Base-by-base conservation (phyloP, 2,329 filamentous ascomycete species). In the Calonectria honghensis region DNA sequence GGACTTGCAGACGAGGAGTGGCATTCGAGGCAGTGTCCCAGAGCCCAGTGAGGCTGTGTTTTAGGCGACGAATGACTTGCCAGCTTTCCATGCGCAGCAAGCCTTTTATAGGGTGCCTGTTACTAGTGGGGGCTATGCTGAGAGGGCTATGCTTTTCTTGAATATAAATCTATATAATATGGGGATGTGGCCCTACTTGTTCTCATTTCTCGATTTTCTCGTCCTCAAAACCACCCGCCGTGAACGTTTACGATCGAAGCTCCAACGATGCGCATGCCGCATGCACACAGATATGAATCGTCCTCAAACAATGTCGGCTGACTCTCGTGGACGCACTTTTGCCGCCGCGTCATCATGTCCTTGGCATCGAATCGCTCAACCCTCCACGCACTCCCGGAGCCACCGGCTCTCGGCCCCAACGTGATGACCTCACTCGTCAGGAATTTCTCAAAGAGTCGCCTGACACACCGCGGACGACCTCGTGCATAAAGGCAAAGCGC, bases 41-140 rank as follows among this genome's bases (percentile, higher is more conserved):
- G 35, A 61, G 37, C 35, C 35, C 27, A 13, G 13, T 61, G 57
- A 63, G 57, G 57, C 57, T 63, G 37, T 63, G 57, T 63, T 4
- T 20, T 6, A 5, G 14, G 24, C 24, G 18, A 27, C 57, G 35
- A 63, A 63, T 63, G 18, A 27, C 27, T 20, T 18, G 14, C 2
- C 0, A 20, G 24, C 2, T 29, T 29, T 41, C 4, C 4, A 2
- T 16, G 14, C 24, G 31, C 24, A 41, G 27, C 18, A 20, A 16
- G 24, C 13, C 5, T 2, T 61, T 24, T 41, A 7, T 14, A 24
- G 7, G 24, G 29, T 41, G 57, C 5, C 20, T 29, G 24, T 63
- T 16, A 14, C 37, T 63, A 41, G 57, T 7, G 24, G 57, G 31
- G 57, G 57, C 57, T 41, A 18, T 63, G 57, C 37, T 41, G 2